Percentiles rank a stretch among this genome's conserved stretches.
Conservation (phyloP, 1,284 basidiomycete species). For the Cronartium ribicola region DNA sequence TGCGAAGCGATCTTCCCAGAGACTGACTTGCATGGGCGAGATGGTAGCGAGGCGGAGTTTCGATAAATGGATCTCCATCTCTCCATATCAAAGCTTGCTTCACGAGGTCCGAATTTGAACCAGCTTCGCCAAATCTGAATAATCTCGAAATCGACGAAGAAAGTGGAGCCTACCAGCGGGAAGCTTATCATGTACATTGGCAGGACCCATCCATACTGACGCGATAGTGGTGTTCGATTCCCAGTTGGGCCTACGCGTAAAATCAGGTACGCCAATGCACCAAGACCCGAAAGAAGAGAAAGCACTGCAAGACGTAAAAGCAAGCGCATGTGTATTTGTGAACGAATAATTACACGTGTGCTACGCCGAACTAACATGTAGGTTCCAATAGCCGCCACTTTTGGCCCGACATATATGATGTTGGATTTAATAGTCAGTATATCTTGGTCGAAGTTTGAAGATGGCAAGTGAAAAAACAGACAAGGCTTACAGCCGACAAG, state of each 20-base stretch:
- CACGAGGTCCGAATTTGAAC: not conserved
- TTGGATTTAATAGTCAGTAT: not conserved
- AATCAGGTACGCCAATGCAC: constrained; percentile 3
- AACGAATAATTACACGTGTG: not conserved
- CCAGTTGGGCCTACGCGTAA: constrained; percentile 7
- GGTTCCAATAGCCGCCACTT: not conserved
- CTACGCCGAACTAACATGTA: not conserved
- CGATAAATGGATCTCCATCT: not conserved
- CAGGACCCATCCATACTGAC: constrained; percentile 7
- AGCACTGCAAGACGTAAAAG: not conserved
- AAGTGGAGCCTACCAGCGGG: not conserved
- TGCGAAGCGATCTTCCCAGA: not conserved
- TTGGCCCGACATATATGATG: not conserved
- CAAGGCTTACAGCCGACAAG: not conserved
- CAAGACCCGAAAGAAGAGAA: constrained; percentile 4
- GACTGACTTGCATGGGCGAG: not conserved
- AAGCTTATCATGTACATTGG: constrained; percentile 14
- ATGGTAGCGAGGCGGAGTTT: not conserved
- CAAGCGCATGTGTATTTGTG: constrained; percentile 2
- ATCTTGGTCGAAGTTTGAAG: not conserved
- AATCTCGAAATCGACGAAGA: constrained; percentile 7
- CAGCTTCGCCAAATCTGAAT: not conserved
- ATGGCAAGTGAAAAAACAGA: not conserved
- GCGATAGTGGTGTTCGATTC: not conserved
- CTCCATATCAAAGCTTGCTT: not conserved